These are phyloP conservation scores for Rubia tinctorum DNA, from an alignment of 305 asterid genomes.

Conservation along the genomic window DNA sequence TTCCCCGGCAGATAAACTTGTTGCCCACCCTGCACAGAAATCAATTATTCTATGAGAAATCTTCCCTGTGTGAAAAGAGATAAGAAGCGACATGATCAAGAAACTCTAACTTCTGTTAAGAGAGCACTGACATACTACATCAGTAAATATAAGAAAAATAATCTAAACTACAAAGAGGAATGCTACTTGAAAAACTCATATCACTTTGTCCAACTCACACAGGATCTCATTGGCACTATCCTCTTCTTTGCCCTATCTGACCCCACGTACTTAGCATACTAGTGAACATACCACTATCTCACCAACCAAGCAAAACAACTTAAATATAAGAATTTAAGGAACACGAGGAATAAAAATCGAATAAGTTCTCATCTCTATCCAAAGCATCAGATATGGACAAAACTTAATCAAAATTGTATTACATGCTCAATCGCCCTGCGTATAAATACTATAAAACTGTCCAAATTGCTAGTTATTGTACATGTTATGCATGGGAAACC, in stretches of 20 bases:
- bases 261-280: not conserved
- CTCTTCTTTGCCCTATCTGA: not conserved
- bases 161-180: no score
- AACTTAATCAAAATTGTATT: not conserved
- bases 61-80: not conserved
- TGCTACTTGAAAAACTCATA: not conserved
- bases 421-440: not conserved
- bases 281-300: not conserved
- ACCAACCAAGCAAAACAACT: conserved; percentile 2
- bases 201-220: not conserved
- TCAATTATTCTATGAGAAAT: not conserved
- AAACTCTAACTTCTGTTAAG: not conserved
- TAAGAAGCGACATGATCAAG: not conserved
- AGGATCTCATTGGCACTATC: not conserved
- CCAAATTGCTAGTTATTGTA: not conserved
- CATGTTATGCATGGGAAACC: not conserved
- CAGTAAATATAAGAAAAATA: not conserved
- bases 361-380: not conserved
- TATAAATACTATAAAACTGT: not conserved
- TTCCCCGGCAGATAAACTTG: conserved; percentile 92
- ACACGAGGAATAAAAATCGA: not conserved
- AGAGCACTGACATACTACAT: not conserved
- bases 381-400: not conserved
- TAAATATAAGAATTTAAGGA: no score
- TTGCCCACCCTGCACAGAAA: conserved; percentile 82